Evolutionary conservation across 2,329 filamentous ascomycete species (phyloP).

Genomic region (Alternaria infectoria): DNA sequence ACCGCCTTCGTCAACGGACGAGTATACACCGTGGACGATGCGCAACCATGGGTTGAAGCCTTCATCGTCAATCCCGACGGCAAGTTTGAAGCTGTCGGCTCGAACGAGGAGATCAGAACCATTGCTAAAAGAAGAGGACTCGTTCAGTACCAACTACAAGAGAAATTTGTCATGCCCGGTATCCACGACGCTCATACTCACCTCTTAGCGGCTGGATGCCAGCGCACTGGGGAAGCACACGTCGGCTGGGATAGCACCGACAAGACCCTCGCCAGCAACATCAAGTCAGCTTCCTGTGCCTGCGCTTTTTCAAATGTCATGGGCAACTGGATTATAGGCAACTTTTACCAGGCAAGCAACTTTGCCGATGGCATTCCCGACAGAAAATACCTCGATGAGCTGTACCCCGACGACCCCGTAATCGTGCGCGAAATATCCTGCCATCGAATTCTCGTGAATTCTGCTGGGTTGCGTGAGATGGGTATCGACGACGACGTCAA

Average conservation of each 20-base stretch:
- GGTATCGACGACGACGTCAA: constrained; percentile 1
- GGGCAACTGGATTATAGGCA: constrained; percentile 15
- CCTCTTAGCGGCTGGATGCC: background rate
- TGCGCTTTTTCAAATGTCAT: background rate
- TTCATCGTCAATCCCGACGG: constrained; percentile 41
- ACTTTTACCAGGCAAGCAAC: constrained; percentile 14
- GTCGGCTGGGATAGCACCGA: background rate
- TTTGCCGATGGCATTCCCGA: constrained; percentile 29
- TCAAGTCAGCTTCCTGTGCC: background rate
- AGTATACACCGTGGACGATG: constrained; percentile 37
- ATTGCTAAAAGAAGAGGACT: constrained; percentile 18
- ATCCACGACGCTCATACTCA: constrained; percentile 45
- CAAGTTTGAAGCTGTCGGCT: constrained; percentile 33
- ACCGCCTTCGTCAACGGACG: constrained; percentile 36
- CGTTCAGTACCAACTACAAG: constrained; percentile 33
- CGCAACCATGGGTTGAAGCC: constrained; percentile 27
- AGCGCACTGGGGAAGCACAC: background rate
- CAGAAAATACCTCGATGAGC: constrained; percentile 29
- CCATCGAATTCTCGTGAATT: background rate
- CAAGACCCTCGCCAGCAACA: background rate
- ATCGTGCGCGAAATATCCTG: constrained; percentile 25
- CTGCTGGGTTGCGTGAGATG: background rate
- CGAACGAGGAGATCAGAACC: constrained; percentile 23
- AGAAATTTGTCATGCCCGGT: constrained; percentile 46
- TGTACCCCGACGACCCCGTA: constrained; percentile 40